Percentiles rank a stretch among this genome's conserved stretches.
These are phyloP conservation scores for Entophlyctis luteolus DNA, from an alignment of 192 early-diverging fungal genomes.

Conservation along the genomic window DNA sequence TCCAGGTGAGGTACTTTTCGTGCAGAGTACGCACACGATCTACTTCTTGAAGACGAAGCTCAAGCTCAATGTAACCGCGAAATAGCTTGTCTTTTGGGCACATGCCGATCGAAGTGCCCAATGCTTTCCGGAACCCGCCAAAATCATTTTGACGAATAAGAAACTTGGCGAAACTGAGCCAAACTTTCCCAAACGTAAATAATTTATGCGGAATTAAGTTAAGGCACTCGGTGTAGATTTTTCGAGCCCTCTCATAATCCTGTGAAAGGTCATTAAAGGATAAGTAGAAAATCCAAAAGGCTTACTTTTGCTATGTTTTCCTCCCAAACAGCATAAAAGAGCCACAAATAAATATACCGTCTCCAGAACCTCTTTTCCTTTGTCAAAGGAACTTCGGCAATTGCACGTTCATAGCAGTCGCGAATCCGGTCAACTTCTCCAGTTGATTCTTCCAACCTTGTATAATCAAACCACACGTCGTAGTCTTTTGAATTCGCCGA, in stretches of 20 bases:
- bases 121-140: conserved; percentile 63
- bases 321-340: conserved; percentile 95
- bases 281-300: conserved; percentile 2
- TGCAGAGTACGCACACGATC: conserved; percentile 88
- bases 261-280: conserved; percentile 21
- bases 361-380: conserved; percentile 92
- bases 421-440: conserved; percentile 72
- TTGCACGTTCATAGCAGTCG: conserved; percentile 94
- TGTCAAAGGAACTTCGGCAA: conserved; percentile 79
- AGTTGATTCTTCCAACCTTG: conserved; percentile 76
- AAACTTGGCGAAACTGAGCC: conserved; percentile 92
- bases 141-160: conserved; percentile 77
- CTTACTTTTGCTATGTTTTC: conserved; percentile 72
- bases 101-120: conserved; percentile 83
- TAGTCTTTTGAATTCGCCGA: conserved; percentile 79
- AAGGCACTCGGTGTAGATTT: conserved; percentile 79
- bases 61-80: conserved; percentile 94
- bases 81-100: conserved; percentile 90
- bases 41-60: conserved; percentile 89
- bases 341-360: conserved; percentile 98
- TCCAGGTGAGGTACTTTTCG: conserved; percentile 86
- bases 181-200: conserved; percentile 98
- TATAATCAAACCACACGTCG: conserved; percentile 98
- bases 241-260: conserved; percentile 74
- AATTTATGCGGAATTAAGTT: conserved; percentile 84